phyloP scores from a whole-genome alignment of 2,329 filamentous ascomycete genomes.

The Aspergillus sp. region DNA sequence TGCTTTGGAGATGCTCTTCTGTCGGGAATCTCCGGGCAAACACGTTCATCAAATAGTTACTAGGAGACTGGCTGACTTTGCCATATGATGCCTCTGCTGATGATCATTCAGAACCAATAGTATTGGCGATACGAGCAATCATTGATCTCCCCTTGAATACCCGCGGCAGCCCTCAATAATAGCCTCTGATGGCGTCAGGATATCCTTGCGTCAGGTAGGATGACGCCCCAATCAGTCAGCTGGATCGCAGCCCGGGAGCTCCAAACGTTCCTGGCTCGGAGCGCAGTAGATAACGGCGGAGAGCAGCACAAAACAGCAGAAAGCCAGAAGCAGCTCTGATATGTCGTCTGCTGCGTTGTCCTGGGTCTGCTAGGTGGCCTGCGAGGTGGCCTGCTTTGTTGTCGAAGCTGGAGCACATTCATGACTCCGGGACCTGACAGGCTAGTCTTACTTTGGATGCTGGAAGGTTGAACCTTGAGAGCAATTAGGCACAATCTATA shows the following conservation, averaged over 20 bases:
- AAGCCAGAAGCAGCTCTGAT: not conserved
- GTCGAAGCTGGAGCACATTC: too few relatives aligned
- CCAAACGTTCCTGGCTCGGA: conserved; percentile 1
- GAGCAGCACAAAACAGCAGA: too few relatives aligned
- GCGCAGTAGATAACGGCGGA: not conserved
- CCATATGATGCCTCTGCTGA: not conserved
- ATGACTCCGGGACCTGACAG: not conserved
- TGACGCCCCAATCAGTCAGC: conserved; percentile 5
- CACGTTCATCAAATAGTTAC: not conserved
- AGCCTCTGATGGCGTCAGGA: conserved; percentile 13
- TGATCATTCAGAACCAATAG: not conserved
- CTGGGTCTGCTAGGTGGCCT: not conserved
- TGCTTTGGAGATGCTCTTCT: not conserved
- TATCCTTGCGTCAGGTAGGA: conserved; percentile 2
- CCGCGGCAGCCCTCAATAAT: conserved; percentile 1
- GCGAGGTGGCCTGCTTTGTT: not conserved
- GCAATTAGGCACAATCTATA: too few relatives aligned
- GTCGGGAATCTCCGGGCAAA: not conserved
- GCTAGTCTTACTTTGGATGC: not conserved
- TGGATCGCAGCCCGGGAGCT: not conserved
- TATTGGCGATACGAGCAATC: not conserved
- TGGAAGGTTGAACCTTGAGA: not conserved
- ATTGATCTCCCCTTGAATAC: conserved; percentile 8
- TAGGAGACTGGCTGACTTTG: not conserved
- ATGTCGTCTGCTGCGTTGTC: conserved; percentile 2